Evolutionary conservation across 139 green algal genomes (phyloP), one percentile per base, ranked within the genome.

Genomic region (Chlorella sp.): DNA sequence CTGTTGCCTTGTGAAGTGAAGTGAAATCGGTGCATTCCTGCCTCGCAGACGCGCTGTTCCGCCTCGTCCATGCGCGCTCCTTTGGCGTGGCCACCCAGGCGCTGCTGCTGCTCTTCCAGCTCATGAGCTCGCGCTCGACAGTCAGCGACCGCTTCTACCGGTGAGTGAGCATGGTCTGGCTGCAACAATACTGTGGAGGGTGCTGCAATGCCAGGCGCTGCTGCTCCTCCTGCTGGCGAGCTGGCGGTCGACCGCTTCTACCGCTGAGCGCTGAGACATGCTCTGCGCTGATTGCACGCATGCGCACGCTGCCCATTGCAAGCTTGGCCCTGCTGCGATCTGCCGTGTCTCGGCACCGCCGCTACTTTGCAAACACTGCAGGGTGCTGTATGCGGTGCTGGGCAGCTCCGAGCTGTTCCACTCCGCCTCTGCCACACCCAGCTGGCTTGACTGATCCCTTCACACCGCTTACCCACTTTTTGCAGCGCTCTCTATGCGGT

Each of bases 91-190:
- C 89, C 24, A 92, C 98, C 56, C 96, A 98, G 90, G 92, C 96
- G 30, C 94, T 99, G 80, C 89, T 95, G 87, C 94, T 99, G 58
- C 91, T 99, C 38, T 94, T 94, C 82, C 95, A 99, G 91, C 91
- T 99, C 2, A 92, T 96, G 87, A 83, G 83, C 24, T 65, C 83
- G 19, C 82, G 90, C 24, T 86, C 82, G 43, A 89, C 96, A 3
- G 83, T 96, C 19, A 92, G 68, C 3, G 96, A 98, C 89, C 89
- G 97, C 77, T 98, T 96, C 91, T 98, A 97, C 91, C 89, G 89
- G 89, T 88, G 74, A 4, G 81, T 16, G 19, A 17, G 26, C 3
- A 1, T 24, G 8, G 22, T 65, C 56, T 17, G 22, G 56, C 56
- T 65, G 22, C 28, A 65, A 19, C n/a, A n/a, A n/a, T n/a, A n/a